Evolutionary conservation across 1,284 basidiomycete genomes (phyloP), one percentile per base, ranked within the genome.

Genomic region (Lignosus rhinocerotis): DNA sequence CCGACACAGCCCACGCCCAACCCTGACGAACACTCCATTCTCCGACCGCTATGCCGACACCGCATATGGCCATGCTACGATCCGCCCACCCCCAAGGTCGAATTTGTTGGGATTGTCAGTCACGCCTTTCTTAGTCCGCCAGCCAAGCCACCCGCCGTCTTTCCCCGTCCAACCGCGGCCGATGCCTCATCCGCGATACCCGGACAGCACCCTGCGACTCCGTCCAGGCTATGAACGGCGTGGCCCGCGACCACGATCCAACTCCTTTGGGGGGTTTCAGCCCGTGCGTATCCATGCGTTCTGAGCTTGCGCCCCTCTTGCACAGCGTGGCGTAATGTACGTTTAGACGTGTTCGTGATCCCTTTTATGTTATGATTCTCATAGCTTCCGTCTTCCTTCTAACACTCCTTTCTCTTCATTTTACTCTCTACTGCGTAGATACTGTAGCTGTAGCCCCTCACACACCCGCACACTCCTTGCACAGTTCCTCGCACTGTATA

Each of bases 181-280:
- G 1, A 46, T 12, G 36, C 49, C 50, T 16, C 50, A 51, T 11
- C 50, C 34, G 10, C 50, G 30, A 30, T 51, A 56, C 30, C 43
- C 12, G 39, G 50, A 56, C 33, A 38, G 42, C n/a, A n/a, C 43
- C 12, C 38, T 41, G 30, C 38, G 31, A 44, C 44, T 41, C 14
- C 43, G 55, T 5, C 44, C 55, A 17, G 55, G 55, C 7, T 46
- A 32, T n/a, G 55, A 46, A 21, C 55, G 55, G 16, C 55, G 43
- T 30, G 50, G 17, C 9, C 44, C 55, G 34, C 43, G 55, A 44
- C 55, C 55, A 11, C 50, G 55, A 30, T 56, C 55, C 12, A 56
- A 47, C 36, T 56, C 55, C 44, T 56, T 56, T 17, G 50, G 55
- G n/a, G 55, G 55, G 34, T 56, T 58, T 31, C 32, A 51, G 32